Evolutionary conservation across 139 green algal species (phyloP).

Genomic region (Closterium sp.): DNA sequence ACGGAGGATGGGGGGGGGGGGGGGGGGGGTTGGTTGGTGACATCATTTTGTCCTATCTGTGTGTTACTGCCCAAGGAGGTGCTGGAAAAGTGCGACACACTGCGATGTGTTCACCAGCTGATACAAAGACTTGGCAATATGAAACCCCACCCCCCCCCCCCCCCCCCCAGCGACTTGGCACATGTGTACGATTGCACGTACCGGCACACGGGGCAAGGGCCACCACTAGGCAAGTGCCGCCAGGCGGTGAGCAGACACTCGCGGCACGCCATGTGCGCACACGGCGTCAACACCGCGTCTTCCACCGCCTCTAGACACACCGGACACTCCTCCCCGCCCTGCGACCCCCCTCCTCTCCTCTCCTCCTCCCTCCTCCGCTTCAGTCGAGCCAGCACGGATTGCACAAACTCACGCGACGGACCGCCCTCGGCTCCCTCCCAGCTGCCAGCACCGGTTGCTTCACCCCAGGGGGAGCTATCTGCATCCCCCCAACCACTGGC

Average conservation of each 20-base stretch:
- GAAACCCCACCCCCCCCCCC: no score
- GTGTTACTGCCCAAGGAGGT: no score
- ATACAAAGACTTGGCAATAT: no score
- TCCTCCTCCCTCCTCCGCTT: constrained; percentile 1
- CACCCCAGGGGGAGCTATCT: no score
- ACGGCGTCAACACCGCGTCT: constrained; percentile 54
- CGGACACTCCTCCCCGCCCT: constrained; percentile 32
- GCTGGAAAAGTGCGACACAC: no score
- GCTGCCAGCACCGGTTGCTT: not conserved
- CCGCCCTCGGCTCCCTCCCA: not conserved
- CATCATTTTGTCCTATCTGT: no score
- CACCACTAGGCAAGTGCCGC: not conserved
- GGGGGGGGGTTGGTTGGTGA: no score
- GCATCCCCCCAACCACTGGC: no score
- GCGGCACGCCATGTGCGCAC: constrained; percentile 79
- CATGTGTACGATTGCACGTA: no score
- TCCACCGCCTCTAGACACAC: constrained; percentile 41
- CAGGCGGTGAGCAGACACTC: constrained; percentile 66
- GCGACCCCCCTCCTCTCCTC: not conserved
- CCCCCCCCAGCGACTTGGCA: no score
- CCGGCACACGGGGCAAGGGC: no score
- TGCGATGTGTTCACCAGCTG: not conserved
- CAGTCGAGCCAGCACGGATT: constrained; percentile 30
- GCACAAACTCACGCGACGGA: constrained; percentile 17
- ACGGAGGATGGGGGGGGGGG: not conserved